Conservation (phyloP, 495 filamentous ascomycete species). For the Penicillium egyptiacum region DNA sequence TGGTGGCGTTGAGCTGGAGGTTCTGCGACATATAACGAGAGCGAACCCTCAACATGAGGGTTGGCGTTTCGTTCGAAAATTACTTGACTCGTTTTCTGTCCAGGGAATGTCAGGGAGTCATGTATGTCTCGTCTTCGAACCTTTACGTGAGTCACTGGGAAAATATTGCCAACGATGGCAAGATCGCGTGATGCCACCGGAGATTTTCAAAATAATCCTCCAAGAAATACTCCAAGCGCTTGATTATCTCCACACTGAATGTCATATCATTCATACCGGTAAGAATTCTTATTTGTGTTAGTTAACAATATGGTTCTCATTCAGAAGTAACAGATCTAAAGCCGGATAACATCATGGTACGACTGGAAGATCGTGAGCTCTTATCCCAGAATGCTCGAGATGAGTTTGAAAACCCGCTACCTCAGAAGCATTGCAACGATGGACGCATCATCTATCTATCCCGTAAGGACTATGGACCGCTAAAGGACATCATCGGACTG, state of each 20-base stretch:
- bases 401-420: slow-evolving; percentile 24
- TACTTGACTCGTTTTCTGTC: slow-evolving; percentile 35
- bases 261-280: slow-evolving; percentile 20
- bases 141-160: slow-evolving; percentile 10
- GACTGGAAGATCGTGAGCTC: slow-evolving; percentile 21
- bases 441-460: slow-evolving; percentile 22
- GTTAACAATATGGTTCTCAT: slow-evolving; percentile 10
- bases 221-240: slow-evolving; percentile 19
- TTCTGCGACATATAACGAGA: slow-evolving; percentile 17
- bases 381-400: slow-evolving; percentile 21
- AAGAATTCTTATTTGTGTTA: slow-evolving; percentile 9
- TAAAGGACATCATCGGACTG: slow-evolving; percentile 11
- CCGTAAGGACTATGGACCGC: slow-evolving; percentile 18
- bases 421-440: slow-evolving; percentile 19
- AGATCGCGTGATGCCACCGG: slow-evolving; percentile 13
- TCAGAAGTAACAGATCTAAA: slow-evolving; percentile 7
- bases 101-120: slow-evolving; percentile 25
- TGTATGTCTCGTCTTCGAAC: slow-evolving; percentile 33
- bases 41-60: slow-evolving; percentile 47
- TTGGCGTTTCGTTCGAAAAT: slow-evolving; percentile 24
- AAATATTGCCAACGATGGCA: slow-evolving; percentile 4
- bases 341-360: slow-evolving; percentile 22
- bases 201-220: slow-evolving; percentile 18
- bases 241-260: slow-evolving; percentile 21
- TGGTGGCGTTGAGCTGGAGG: slow-evolving; percentile 21